These are phyloP conservation scores for Vitis hybrid DNA, from an alignment of 177 flowering plant genomes.

Conservation along the genomic window DNA sequence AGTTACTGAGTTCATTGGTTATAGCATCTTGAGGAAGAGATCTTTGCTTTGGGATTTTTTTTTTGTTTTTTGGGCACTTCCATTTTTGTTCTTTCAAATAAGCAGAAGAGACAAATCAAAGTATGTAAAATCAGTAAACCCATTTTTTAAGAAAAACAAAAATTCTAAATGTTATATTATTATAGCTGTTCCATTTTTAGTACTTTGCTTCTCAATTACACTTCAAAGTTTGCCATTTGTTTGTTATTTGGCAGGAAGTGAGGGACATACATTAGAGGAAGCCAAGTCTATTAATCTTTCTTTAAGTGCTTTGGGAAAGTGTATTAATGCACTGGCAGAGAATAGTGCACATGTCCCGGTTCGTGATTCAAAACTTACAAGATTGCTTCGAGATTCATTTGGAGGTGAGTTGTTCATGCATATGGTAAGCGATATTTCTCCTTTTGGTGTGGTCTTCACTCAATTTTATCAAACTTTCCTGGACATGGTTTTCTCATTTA, in stretches of 20 bases:
- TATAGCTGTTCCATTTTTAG: not conserved
- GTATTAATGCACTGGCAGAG: constrained; percentile 97
- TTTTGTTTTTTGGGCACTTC: too few species aligned
- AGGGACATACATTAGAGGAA: constrained; percentile 94
- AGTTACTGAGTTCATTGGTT: too few species aligned
- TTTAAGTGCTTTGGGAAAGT: constrained; percentile 91
- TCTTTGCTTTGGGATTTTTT: too few species aligned
- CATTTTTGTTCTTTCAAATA: too few species aligned
- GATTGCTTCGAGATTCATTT: constrained; percentile 96
- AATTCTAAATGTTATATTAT: too few species aligned
- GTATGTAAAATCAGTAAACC: too few species aligned
- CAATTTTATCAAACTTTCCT: too few species aligned
- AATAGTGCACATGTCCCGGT: constrained; percentile 92
- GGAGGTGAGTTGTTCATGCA: constrained; percentile 59
- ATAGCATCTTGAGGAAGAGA: too few species aligned
- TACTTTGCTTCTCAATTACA: not conserved
- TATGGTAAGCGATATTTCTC: not conserved
- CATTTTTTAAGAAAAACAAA: too few species aligned
- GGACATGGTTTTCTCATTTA: too few species aligned
- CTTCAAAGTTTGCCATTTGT: not conserved
- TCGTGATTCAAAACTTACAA: constrained; percentile 96
- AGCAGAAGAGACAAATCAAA: too few species aligned
- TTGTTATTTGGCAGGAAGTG: constrained; percentile 67
- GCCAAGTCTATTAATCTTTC: constrained; percentile 99
- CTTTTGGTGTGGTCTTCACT: too few species aligned